Evolutionary conservation across 1,284 basidiomycete genomes (phyloP).

Genomic region (Leccinum insolens): DNA sequence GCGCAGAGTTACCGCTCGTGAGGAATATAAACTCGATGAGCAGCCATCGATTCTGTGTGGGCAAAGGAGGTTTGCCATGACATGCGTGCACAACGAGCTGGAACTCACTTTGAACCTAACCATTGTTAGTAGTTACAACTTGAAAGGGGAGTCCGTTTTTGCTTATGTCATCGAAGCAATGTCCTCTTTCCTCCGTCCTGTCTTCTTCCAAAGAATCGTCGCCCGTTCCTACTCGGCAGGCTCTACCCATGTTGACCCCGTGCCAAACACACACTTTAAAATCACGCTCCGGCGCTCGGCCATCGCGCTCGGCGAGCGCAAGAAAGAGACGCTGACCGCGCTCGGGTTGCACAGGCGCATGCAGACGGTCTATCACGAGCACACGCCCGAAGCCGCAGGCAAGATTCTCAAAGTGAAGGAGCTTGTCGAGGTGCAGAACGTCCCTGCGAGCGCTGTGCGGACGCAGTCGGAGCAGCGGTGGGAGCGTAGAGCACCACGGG

Average conservation of each 20-base stretch:
- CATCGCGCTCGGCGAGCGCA: conserved; percentile 74
- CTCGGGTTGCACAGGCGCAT: conserved; percentile 80
- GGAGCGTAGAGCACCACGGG: conserved; percentile 64
- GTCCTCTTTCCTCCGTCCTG: conserved; percentile 15
- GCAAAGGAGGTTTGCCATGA: neutral
- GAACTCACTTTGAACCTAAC: conserved; percentile 32
- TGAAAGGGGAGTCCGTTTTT: conserved; percentile 29
- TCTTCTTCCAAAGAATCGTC: conserved; percentile 6
- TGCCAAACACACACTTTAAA: conserved; percentile 73
- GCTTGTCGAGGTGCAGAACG: conserved; percentile 85
- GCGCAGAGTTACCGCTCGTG: neutral
- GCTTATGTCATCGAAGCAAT: conserved; percentile 28
- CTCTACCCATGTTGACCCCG: conserved; percentile 7
- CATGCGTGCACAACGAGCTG: neutral
- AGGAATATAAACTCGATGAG: conserved; percentile 35
- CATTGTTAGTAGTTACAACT: conserved; percentile 13
- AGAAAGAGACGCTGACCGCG: conserved; percentile 72
- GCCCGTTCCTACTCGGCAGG: conserved; percentile 15
- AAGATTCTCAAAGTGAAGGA: conserved; percentile 86
- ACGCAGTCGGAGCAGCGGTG: conserved; percentile 65
- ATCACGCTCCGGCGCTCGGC: conserved; percentile 84
- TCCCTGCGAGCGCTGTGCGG: conserved; percentile 62
- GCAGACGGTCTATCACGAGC: conserved; percentile 80
- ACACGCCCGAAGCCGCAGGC: conserved; percentile 75
- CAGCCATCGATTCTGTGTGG: conserved; percentile 59